Conservation (phyloP, 139 green algal species). For the Desmodesmus armatus region DNA sequence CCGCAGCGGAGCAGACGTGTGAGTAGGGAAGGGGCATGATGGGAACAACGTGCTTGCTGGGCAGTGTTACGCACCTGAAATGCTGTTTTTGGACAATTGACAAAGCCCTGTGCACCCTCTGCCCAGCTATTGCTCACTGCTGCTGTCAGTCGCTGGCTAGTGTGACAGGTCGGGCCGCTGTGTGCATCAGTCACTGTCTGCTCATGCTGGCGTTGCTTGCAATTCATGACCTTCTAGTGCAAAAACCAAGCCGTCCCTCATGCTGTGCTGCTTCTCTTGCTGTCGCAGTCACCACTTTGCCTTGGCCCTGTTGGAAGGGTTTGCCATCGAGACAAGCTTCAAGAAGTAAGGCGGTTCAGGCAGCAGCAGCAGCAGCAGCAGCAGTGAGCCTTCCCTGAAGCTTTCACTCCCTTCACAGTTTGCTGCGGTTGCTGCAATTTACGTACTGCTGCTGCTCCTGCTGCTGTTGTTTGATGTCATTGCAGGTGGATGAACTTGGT, state of each 20-base stretch:
- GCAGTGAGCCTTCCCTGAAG: not conserved
- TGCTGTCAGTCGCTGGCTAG: not conserved
- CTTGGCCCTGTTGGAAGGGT: slow-evolving; percentile 50
- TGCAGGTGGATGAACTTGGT: slow-evolving; percentile 62
- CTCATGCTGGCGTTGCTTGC: not conserved
- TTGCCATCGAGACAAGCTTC: slow-evolving; percentile 47
- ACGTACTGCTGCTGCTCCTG: not conserved
- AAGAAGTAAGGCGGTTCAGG: slow-evolving; percentile 6
- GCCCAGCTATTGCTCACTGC: no score
- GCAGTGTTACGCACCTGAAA: not conserved
- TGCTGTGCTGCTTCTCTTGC: not conserved
- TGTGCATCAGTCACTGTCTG: not conserved
- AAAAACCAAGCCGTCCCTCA: no score
- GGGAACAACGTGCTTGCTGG: not conserved
- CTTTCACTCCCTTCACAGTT: not conserved
- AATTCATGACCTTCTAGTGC: not conserved
- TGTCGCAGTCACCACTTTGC: slow-evolving; percentile 54
- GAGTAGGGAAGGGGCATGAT: not conserved
- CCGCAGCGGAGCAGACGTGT: slow-evolving; percentile 35
- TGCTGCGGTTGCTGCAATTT: slow-evolving; percentile 11
- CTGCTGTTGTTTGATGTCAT: no score
- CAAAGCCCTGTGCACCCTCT: not conserved
- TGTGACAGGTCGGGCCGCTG: not conserved
- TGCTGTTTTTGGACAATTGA: not conserved
- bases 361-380: not conserved